Conservation (phyloP, 2,329 filamentous ascomycete genomes). For the Nemania bipapillata region DNA sequence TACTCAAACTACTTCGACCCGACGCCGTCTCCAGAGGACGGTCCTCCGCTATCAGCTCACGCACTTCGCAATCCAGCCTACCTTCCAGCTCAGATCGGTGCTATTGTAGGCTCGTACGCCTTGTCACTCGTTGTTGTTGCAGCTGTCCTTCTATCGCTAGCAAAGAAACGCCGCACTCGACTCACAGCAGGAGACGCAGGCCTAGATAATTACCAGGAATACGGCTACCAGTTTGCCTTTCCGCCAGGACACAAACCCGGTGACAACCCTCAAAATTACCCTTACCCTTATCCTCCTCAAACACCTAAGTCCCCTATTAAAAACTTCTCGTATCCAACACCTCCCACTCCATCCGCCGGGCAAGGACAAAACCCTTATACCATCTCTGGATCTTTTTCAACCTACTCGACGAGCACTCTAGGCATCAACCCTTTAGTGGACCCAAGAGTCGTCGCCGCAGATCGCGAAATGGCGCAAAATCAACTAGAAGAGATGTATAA, state of each 20-base stretch:
- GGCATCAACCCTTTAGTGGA: constrained; percentile 79
- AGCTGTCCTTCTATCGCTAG: constrained; percentile 69
- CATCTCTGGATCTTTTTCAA: constrained; percentile 60
- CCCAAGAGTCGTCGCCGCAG: constrained; percentile 76
- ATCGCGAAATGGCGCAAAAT: constrained; percentile 78
- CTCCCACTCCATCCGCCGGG: constrained; percentile 44
- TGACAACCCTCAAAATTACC: constrained; percentile 38
- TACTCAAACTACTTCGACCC: constrained; percentile 61
- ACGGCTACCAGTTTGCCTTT: constrained; percentile 44
- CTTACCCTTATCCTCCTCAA: constrained; percentile 47
- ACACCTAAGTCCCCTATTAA: constrained; percentile 55
- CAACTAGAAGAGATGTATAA: constrained; percentile 92
- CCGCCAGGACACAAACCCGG: constrained; percentile 40
- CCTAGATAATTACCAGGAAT: constrained; percentile 53
- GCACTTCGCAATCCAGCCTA: constrained; percentile 70
- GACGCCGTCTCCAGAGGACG: constrained; percentile 69
- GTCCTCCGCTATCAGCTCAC: constrained; percentile 67
- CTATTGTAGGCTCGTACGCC: constrained; percentile 85
- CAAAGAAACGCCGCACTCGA: constrained; percentile 65
- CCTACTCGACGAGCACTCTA: constrained; percentile 62
- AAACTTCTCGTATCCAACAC: constrained; percentile 65
- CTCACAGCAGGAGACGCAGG: constrained; percentile 64
- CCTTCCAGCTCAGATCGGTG: constrained; percentile 83
- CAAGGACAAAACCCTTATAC: constrained; percentile 57
- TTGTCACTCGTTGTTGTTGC: constrained; percentile 79